Conservation (phyloP, 352 stramenopile species). For the Vaucheria bursata region DNA sequence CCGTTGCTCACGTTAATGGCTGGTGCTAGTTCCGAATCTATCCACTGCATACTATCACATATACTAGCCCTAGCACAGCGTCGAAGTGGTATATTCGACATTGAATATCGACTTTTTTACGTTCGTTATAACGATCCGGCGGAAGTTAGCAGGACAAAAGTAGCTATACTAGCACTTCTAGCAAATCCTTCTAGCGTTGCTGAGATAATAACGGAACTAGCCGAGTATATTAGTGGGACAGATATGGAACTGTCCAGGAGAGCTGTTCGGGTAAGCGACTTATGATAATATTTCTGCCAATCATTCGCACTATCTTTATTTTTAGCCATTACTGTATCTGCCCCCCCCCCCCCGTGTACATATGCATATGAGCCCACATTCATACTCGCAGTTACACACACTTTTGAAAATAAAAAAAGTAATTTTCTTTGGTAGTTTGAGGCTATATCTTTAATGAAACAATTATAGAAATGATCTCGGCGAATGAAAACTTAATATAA, state of each 20-base stretch:
- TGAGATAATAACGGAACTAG: slow-evolving; percentile 93
- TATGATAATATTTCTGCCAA: no score
- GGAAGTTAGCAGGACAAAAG: slow-evolving; percentile 95
- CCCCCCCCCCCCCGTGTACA: no score
- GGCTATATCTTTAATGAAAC: no score
- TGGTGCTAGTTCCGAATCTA: slow-evolving; percentile 75
- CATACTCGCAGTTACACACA: no score
- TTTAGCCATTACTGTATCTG: no score
- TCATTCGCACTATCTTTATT: no score
- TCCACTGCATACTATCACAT: slow-evolving; percentile 93
- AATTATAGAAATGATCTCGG: no score
- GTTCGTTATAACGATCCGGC: slow-evolving; percentile 91
- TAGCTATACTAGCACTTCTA: slow-evolving; percentile 86
- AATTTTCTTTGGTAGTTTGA: no score
- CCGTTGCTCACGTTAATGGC: slow-evolving; percentile 96
- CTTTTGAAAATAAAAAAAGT: no score
- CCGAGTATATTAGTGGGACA: slow-evolving; percentile 88
- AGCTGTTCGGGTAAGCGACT: slow-evolving; percentile 67
- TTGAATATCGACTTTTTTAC: slow-evolving; percentile 90
- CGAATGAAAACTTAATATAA: no score
- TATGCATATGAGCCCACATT: no score
- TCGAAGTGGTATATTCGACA: slow-evolving; percentile 86
- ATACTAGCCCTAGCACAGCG: slow-evolving; percentile 86
- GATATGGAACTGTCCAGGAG: slow-evolving; percentile 79
- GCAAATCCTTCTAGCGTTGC: slow-evolving; percentile 82